Conservation (phyloP, 176 grass and related monocot genomes). For the Hordeum marinum region DNA sequence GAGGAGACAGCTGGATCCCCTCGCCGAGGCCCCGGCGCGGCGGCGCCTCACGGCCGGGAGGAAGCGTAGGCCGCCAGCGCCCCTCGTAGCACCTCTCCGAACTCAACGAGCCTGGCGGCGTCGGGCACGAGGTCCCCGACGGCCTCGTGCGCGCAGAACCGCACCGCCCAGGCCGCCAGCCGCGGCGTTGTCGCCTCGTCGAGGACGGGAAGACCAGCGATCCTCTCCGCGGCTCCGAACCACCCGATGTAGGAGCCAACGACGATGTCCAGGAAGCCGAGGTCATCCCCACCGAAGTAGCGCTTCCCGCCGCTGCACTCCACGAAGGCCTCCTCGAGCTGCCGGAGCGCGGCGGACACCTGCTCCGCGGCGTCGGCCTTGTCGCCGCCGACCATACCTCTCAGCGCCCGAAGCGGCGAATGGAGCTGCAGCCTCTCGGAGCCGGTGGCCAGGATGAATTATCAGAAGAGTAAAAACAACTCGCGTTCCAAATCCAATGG, state of each 20-base stretch:
- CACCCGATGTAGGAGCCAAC: constrained; percentile 35
- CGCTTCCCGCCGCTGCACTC: background rate
- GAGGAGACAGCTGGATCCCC: background rate
- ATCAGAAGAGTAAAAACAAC: background rate
- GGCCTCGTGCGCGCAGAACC: constrained; percentile 21
- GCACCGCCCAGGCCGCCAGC: constrained; percentile 28
- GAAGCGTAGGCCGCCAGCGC: constrained; percentile 1
- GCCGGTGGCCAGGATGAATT: background rate
- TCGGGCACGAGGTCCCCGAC: constrained; percentile 19
- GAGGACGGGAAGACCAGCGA: constrained; percentile 19
- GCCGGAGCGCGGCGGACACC: background rate
- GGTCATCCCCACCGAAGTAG: background rate
- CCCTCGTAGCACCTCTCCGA: constrained; percentile 5
- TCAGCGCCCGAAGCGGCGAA: background rate
- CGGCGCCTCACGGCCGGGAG: background rate
- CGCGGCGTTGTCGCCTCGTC: constrained; percentile 3
- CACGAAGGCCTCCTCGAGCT: background rate
- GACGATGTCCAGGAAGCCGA: constrained; percentile 43
- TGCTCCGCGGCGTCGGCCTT: background rate
- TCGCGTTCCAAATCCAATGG: background rate
- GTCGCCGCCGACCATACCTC: background rate
- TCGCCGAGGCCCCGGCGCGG: background rate
- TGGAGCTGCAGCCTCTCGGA: background rate
- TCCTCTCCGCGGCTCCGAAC: constrained; percentile 27
- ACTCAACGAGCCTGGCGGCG: constrained; percentile 23